Evolutionary conservation across 257 asterid species (phyloP).

Genomic region (Sherardia arvensis): DNA sequence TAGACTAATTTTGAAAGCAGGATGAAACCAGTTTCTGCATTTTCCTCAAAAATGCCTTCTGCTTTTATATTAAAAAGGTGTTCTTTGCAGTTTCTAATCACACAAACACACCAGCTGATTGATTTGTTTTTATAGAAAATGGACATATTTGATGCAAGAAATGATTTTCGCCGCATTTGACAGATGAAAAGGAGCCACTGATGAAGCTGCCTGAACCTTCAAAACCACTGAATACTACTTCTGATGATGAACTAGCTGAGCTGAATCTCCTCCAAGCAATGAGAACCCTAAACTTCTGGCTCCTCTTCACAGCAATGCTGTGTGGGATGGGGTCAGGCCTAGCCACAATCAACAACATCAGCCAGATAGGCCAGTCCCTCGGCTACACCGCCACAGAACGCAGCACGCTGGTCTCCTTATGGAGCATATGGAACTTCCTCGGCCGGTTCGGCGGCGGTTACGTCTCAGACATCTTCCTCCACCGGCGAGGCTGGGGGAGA

Average conservation of each 20-base stretch:
- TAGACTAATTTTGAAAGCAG: no score
- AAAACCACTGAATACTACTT: slow-evolving; percentile 5
- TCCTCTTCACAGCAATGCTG: slow-evolving; percentile 63
- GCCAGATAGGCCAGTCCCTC: slow-evolving; percentile 91
- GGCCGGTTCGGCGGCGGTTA: slow-evolving; percentile 93
- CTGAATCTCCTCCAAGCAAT: slow-evolving; percentile 55
- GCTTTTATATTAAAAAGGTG: no score
- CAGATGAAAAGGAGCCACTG: slow-evolving; percentile 18
- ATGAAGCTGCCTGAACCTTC: background rate
- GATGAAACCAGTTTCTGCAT: no score
- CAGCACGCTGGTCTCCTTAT: slow-evolving; percentile 69
- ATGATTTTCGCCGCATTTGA: slow-evolving; percentile 23
- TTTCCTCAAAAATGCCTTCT: no score
- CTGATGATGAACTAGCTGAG: slow-evolving; percentile 25
- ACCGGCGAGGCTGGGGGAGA: slow-evolving; percentile 59
- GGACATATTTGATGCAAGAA: no score
- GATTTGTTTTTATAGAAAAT: no score
- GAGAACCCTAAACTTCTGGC: slow-evolving; percentile 63
- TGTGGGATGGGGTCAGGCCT: slow-evolving; percentile 96
- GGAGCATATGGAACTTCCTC: slow-evolving; percentile 95
- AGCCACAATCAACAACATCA: slow-evolving; percentile 84
- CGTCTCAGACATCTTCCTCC: slow-evolving; percentile 54
- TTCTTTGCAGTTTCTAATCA: no score
- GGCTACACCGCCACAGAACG: slow-evolving; percentile 51
- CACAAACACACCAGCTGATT: no score